These are phyloP conservation scores for Termitomyces eurrhizus DNA, from an alignment of 768 basidiomycete species.

Conservation along the genomic window DNA sequence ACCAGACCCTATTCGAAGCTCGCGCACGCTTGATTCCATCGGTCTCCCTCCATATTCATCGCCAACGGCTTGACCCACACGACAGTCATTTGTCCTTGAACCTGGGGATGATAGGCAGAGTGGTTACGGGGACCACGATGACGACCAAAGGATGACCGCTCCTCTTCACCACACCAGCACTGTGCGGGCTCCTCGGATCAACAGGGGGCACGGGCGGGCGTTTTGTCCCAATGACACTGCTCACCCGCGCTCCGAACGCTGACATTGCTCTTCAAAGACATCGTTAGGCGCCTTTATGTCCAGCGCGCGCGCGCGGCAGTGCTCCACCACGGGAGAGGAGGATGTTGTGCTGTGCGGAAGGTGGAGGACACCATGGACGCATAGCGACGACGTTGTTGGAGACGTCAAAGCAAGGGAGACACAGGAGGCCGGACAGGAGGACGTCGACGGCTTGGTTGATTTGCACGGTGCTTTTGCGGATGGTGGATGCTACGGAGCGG, in stretches of 20 bases:
- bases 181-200: no score
- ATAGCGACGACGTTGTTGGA: conserved; percentile 1
- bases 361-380: conserved; percentile 21
- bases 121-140: conserved; percentile 7
- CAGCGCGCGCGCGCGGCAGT: no score
- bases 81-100: conserved; percentile 21
- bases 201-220: no score
- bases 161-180: no score
- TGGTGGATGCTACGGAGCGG: conserved; percentile 26
- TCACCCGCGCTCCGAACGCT: no score
- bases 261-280: no score
- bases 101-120: conserved; percentile 15
- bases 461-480: conserved; percentile 22
- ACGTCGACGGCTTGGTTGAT: no score
- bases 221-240: no score
- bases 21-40: conserved; percentile 55
- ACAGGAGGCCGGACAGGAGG: conserved; percentile 21
- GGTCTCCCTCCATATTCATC: no score
- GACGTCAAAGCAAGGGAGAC: conserved; percentile 9
- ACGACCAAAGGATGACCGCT: conserved; percentile 1
- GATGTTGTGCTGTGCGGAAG: conserved; percentile 50
- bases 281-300: no score
- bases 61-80: conserved; percentile 15
- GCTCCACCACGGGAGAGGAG: no score
- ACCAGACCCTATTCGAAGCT: conserved; percentile 72